Evolutionary conservation across 176 grass and related monocot species (phyloP).

Genomic region (Oryza nivara): DNA sequence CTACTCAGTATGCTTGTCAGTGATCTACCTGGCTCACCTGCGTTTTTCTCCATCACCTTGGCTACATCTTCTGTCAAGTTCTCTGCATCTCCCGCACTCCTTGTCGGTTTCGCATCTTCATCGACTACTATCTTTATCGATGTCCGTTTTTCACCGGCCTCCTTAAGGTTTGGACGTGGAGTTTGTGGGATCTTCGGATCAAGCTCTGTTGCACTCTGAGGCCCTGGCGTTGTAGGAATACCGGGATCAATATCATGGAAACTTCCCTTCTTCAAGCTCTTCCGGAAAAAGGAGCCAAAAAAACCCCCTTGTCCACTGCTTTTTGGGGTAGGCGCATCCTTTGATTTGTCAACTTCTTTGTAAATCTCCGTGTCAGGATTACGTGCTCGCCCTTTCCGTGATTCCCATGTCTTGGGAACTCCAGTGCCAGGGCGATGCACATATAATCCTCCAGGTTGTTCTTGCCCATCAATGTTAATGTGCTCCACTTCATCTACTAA

Average conservation of each 20-base stretch:
- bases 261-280: conserved; percentile 46
- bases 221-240: conserved; percentile 35
- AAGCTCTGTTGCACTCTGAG: conserved; percentile 42
- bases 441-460: conserved; percentile 74
- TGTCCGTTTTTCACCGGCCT: conserved; percentile 57
- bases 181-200: conserved; percentile 39
- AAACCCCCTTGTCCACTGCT: conserved; percentile 48
- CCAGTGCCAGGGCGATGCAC: conserved; percentile 78
- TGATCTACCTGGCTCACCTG: conserved; percentile 53
- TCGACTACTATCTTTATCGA: conserved; percentile 45
- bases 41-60: conserved; percentile 52
- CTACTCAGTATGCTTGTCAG: conserved; percentile 61
- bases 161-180: conserved; percentile 53
- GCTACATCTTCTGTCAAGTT: conserved; percentile 37
- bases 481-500: conserved; percentile 66
- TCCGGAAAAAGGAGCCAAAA: conserved; percentile 58
- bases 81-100: conserved; percentile 27
- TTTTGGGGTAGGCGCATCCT: conserved; percentile 50
- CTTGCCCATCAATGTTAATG: conserved; percentile 78
- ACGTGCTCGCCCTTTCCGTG: conserved; percentile 74
- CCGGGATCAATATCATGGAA: conserved; percentile 30
- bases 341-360: conserved; percentile 44
- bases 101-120: conserved; percentile 27
- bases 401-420: conserved; percentile 75
- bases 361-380: conserved; percentile 52